Base-by-base conservation (phyloP, 371 early-diverging fungal species). In the Mortierella sp. region DNA sequence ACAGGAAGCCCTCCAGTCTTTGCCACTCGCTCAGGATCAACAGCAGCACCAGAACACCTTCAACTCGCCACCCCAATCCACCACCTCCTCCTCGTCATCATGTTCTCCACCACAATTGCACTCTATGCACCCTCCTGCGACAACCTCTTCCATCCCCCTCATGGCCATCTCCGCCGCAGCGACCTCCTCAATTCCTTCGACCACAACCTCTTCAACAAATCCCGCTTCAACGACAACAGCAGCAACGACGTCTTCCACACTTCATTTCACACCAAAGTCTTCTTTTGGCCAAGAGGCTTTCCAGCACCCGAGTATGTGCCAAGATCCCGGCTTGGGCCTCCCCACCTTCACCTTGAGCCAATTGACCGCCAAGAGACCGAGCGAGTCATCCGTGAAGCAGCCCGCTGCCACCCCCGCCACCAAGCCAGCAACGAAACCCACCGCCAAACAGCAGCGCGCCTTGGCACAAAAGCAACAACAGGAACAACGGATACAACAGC, bases 241-340 rank as follows among this genome's bases (percentile, higher is more conserved):
- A 64, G 21, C 67, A 67, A 67, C 67, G 67, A 57, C 69, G 10
- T 53, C 76, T 16, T 78, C 83, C 37, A 61, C 69, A 3, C 24
- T 74, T 50, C 71, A 46, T 34, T 75, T 77, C 53, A 34, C 64
- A 24, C 73, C 84, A 16, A 73, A 67, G 50, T 40, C 73, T n/a
- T 40, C 61, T 16, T 54, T 76, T 67, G 67, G 67, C 31, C 31
- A 73, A 48, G 40, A 67, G 21, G 10, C 74, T 64, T 79, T 71
- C 28, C 80, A 80, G 40, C 78, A 78, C 31, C 78, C 81, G 46
- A 75, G 70, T 28, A 84, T 84, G 81, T 84, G 85, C 50, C 85
- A 69, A 19, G 81, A 84, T 50, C 85, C 85, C 10, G 78, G 78
- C 59, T 24, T 84, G 55, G 85, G 78, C 11, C 59, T 69, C 19